phyloP scores from a whole-genome alignment of 495 filamentous ascomycete genomes.

The Hypoxylon intermedium region DNA sequence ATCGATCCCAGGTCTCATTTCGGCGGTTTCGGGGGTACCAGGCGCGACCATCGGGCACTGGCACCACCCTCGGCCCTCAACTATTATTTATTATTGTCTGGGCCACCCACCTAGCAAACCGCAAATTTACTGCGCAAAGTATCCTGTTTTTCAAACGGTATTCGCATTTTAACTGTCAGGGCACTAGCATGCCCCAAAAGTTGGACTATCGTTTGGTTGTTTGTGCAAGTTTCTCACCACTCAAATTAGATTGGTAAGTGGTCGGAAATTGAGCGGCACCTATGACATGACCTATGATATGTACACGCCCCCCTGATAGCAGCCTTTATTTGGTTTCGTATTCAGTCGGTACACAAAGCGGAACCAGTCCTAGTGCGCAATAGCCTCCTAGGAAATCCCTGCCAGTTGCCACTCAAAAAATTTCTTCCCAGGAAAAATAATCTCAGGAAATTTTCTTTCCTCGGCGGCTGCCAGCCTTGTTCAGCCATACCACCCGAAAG shows the following conservation, averaged over 20 bases:
- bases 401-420: slow-evolving; percentile 22
- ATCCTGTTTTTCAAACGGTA: background rate
- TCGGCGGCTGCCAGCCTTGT: slow-evolving; percentile 25
- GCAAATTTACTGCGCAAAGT: background rate
- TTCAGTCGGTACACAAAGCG: slow-evolving; percentile 34
- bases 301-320: slow-evolving; percentile 8
- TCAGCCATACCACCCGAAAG: slow-evolving; percentile 33
- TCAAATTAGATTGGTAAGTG: background rate
- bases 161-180: background rate
- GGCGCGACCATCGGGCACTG: slow-evolving; percentile 38
- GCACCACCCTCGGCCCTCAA: slow-evolving; percentile 12
- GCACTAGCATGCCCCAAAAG: background rate
- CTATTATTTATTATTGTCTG: slow-evolving; percentile 5
- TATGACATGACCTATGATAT: background rate
- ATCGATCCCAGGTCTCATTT: slow-evolving; percentile 44
- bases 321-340: slow-evolving; percentile 36
- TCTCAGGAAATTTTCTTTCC: slow-evolving; percentile 15
- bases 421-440: slow-evolving; percentile 4
- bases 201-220: background rate
- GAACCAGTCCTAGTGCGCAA: slow-evolving; percentile 21
- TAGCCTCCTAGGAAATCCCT: slow-evolving; percentile 30
- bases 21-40: slow-evolving; percentile 45
- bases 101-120: background rate
- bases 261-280: background rate
- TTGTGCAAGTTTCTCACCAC: background rate